Evolutionary conservation across 148 eudicot species (phyloP), one percentile per base, ranked within the genome.

Genomic region (Arctostaphylos glauca): DNA sequence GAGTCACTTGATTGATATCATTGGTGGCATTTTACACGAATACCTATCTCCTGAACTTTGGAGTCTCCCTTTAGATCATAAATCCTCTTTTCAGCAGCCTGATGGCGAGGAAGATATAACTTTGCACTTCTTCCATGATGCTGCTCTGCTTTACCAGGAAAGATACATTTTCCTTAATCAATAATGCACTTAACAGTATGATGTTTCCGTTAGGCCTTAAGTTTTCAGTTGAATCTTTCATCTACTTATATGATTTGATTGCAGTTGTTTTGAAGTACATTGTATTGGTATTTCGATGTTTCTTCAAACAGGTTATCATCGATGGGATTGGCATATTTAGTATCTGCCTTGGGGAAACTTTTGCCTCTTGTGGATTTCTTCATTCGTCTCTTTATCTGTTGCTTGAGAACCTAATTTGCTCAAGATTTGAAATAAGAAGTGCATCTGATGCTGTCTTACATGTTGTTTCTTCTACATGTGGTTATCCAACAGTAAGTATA

Each of bases 311-410:
- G 99, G 95, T 94, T 81, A 87, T 96, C 46, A 88, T 93, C 83
- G 95, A 96, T 73, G 99, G 99, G 75, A 89, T 96, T 38, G 99
- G 99, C 87, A 88, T 94, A 80, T 94, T 94, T 85, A 87, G 80
- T 85, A 80, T 89, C 76, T 93, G 95, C 89, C 94, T 96, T 58
- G 89, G 92, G 53, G 86, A 89, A 82, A 86, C 85, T 78, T 96
- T 96, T 81, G 86, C 87, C n/a, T 88, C 98, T 50, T 88, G 89
- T 84, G 98, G 99, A 74, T 94, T 94, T 87, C 95, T 96, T 70
- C 93, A 89, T 78, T 92, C 95, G 43, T 94, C 95, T 19, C 92
- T 96, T 10, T 94, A 89, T 87, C 85, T 91, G 84, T 88, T 96
- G 89, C 99, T 94, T 82, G 98, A 94, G 88, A 96, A 92, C 88